These are phyloP conservation scores for Starmerella cellae DNA, from an alignment of 805 yeast genomes.

Conservation along the genomic window DNA sequence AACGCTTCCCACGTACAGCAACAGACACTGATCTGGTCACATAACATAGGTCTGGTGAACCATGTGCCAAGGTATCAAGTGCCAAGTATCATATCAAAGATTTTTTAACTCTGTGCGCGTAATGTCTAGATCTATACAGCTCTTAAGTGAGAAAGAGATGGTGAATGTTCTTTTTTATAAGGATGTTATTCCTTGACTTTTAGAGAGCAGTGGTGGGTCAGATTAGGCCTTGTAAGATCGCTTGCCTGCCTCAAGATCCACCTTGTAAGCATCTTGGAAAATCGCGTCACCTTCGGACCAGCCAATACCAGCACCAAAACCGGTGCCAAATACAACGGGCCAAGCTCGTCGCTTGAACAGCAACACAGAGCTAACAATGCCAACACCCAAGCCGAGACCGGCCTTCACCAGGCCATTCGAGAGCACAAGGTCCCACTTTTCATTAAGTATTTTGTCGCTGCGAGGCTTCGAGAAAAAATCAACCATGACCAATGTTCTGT, in stretches of 20 bases:
- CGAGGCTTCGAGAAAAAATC: conserved; percentile 11
- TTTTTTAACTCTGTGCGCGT: too few relatives aligned
- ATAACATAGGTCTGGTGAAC: too few relatives aligned
- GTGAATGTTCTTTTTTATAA: too few relatives aligned
- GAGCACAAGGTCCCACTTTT: conserved; percentile 83
- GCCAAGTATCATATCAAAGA: too few relatives aligned
- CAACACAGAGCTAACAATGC: conserved; percentile 82
- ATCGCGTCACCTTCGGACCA: conserved; percentile 97
- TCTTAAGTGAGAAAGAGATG: not conserved
- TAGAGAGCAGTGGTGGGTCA: not conserved
- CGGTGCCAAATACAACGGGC: conserved; percentile 96
- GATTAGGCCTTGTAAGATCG: conserved; percentile 13
- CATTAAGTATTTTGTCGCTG: conserved; percentile 23
- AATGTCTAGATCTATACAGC: too few relatives aligned
- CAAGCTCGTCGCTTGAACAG: conserved; percentile 87
- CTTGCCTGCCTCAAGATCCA: conserved; percentile 13
- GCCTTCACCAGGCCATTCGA: conserved; percentile 90
- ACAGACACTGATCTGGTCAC: too few relatives aligned
- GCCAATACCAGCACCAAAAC: conserved; percentile 96
- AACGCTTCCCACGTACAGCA: too few relatives aligned
- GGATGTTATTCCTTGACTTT: not conserved
- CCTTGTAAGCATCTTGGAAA: conserved; percentile 34
- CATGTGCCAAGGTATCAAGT: too few relatives aligned
- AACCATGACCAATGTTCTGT: conserved; percentile 7
- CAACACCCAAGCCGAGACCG: conserved; percentile 92